A percentile compares a stretch with the other conserved stretches of the same genome.
Conservation (phyloP, 805 yeast genomes). For the Teunomyces cretensis region DNA sequence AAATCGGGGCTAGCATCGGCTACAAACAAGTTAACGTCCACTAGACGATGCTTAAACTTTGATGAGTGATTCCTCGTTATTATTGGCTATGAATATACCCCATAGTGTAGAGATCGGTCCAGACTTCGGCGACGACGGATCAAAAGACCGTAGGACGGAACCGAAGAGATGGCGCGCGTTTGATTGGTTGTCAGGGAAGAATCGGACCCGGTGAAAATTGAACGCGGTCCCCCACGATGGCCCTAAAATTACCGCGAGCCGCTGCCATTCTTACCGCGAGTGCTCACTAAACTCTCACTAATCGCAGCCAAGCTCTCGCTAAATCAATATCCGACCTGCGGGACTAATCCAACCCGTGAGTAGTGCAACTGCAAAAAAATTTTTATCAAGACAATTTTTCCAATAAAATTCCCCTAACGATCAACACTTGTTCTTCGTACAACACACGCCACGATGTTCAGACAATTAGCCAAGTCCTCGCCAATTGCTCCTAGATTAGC, state of each 20-base stretch:
- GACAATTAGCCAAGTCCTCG: conserved; percentile 35
- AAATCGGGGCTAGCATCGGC: too few species aligned
- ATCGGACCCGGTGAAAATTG: conserved; percentile 1
- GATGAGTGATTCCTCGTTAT: too few species aligned
- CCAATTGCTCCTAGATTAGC: conserved; percentile 27
- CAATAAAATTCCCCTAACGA: not conserved
- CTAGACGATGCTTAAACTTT: too few species aligned
- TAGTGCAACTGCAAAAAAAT: conserved; percentile 12
- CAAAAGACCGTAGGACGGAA: not conserved
- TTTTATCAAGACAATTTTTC: conserved; percentile 4
- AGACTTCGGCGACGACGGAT: not conserved
- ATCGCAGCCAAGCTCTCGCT: conserved; percentile 7
- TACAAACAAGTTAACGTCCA: too few species aligned
- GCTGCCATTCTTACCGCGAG: not conserved
- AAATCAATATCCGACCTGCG: conserved; percentile 3
- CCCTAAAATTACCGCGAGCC: not conserved
- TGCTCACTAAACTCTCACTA: conserved; percentile 1
- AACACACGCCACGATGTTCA: conserved; percentile 26
- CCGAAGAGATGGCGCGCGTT: not conserved
- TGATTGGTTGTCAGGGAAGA: conserved; percentile 1
- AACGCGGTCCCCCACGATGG: not conserved
- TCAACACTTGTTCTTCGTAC: conserved; percentile 4
- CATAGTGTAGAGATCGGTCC: not conserved
- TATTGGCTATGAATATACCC: too few species aligned
- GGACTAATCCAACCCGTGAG: conserved; percentile 7